Base-by-base conservation (phyloP, 2,329 filamentous ascomycete species). In the Arthroderma uncinatum region DNA sequence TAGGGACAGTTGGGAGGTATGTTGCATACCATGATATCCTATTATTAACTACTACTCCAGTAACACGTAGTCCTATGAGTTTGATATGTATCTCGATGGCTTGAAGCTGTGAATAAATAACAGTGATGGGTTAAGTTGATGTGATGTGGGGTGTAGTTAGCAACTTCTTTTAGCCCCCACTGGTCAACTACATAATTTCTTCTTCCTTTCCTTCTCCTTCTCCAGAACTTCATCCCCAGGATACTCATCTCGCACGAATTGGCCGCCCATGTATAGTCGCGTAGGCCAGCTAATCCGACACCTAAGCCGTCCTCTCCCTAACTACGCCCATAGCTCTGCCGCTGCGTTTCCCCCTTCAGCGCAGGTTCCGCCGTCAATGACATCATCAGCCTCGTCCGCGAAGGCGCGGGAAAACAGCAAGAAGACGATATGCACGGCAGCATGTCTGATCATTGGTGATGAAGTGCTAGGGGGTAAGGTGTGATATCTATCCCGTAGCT, bases 401-500 rank as follows among this genome's bases (percentile, higher is more conserved):
- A 62, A 63, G 57, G 64, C 63, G 55, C 59, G 64, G 52, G 64
- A 64, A 50, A 70, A 67, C 53, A 64, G 63, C 62, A 66, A 65
- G 54, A 77, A 84, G 67, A 83, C 80, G 59, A 94, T 97, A 64
- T 84, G 89, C 68, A 96, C 91, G 50, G 93, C 92, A 9, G 92
- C 87, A 57, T 95, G 89, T 71, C 74, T 97, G 62, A 90, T 98
- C 59, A 97, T 98, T 65, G 92, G 92, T n/a, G 92, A 97, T 73
- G 92, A 96, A 72, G 90, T 97, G 4, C 78, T 97, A 2, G 91
- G 90, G 21, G 92, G 93, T 65, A 97, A 97, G 85, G 91, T 89
- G 70, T 62, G 76, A 67, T 55, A 55, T 52, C n/a, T 21, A 19
- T n/a, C 21, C 50, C 16, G 28, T 50, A 28, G 34, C 14, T 7